These are phyloP conservation scores for Astrothelium macrocarpum DNA, from an alignment of 495 filamentous ascomycete genomes.

Conservation along the genomic window DNA sequence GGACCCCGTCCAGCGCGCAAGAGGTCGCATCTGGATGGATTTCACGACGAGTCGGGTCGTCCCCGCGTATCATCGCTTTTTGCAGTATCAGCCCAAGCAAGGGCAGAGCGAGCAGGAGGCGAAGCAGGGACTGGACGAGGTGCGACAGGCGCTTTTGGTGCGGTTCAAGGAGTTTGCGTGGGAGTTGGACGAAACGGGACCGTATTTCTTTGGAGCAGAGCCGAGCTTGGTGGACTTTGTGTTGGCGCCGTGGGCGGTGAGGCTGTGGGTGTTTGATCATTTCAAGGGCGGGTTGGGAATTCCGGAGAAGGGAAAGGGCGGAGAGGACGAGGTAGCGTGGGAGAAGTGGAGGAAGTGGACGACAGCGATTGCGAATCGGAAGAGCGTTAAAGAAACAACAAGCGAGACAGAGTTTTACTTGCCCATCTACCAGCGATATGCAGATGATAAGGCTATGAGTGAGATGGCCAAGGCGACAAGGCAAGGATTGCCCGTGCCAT, in stretches of 20 bases:
- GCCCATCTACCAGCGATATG: conserved; percentile 59
- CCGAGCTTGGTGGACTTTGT: conserved; percentile 54
- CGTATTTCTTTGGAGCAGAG: conserved; percentile 52
- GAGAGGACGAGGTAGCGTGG: conserved; percentile 47
- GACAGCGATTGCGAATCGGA: conserved; percentile 42
- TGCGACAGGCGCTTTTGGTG: conserved; percentile 40
- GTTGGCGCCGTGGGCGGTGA: conserved; percentile 52
- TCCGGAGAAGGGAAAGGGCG: conserved; percentile 40
- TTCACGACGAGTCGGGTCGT: conserved; percentile 55
- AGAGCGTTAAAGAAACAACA: conserved; percentile 52
- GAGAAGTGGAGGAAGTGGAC: conserved; percentile 52
- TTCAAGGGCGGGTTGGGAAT: conserved; percentile 58
- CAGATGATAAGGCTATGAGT: conserved; percentile 60
- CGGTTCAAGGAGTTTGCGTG: conserved; percentile 45
- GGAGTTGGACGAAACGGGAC: conserved; percentile 50
- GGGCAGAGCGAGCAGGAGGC: conserved; percentile 21
- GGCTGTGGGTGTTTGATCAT: conserved; percentile 60
- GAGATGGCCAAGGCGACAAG: conserved; percentile 60
- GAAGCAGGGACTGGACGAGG: conserved; percentile 33
- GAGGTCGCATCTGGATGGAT: conserved; percentile 58
- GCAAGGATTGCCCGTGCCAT: conserved; percentile 52
- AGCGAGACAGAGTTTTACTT: conserved; percentile 54
- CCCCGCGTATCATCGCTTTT: conserved; percentile 52
- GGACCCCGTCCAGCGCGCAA: conserved; percentile 48
- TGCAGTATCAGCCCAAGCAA: conserved; percentile 47